Percentiles rank a stretch among this genome's conserved stretches.
Conservation (phyloP, 108 stramenopile genomes). For the Fragilaria crotonensis region DNA sequence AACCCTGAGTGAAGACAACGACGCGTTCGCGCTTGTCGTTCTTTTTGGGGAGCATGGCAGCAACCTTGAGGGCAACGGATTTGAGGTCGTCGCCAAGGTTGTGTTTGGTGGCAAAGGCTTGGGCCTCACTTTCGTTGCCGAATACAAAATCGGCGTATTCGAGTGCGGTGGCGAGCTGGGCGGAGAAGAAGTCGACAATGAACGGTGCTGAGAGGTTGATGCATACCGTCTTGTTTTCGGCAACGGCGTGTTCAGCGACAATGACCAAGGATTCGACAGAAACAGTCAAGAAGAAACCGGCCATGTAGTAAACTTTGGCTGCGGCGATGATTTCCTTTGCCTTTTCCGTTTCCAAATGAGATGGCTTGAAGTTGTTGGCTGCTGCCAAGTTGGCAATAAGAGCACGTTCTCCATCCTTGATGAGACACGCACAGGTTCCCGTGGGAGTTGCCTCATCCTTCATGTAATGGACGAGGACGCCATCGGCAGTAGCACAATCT, state of each 20-base stretch:
- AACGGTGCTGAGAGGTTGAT: constrained; percentile 98
- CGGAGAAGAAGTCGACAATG: constrained; percentile 97
- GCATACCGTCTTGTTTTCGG: constrained; percentile 87
- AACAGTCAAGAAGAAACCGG: constrained; percentile 99
- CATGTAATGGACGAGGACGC: constrained; percentile 95
- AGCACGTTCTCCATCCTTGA: constrained; percentile 91
- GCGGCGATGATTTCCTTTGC: constrained; percentile 86
- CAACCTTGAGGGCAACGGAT: constrained; percentile 86
- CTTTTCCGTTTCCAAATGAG: constrained; percentile 87
- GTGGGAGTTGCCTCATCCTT: constrained; percentile 91
- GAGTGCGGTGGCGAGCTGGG: constrained; percentile 88
- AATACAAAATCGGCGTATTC: constrained; percentile 97
- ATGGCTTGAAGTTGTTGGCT: constrained; percentile 95
- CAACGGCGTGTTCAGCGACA: constrained; percentile 88
- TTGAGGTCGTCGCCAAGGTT: constrained; percentile 86
- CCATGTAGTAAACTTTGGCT: constrained; percentile 89
- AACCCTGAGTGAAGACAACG: constrained; percentile 98
- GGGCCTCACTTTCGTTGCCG: constrained; percentile 98
- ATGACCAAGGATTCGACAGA: constrained; percentile 85
- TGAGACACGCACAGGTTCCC: constrained; percentile 98
- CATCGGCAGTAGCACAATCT: constrained; percentile 88
- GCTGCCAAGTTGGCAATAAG: constrained; percentile 96
- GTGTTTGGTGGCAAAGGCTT: constrained; percentile 92
- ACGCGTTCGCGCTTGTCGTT: constrained; percentile 65
- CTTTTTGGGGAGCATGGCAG: constrained; percentile 84